Percentiles rank a stretch among this genome's conserved stretches.
These are phyloP conservation scores for Avena eriantha DNA, from an alignment of 176 grass and related monocot genomes.

Conservation along the genomic window DNA sequence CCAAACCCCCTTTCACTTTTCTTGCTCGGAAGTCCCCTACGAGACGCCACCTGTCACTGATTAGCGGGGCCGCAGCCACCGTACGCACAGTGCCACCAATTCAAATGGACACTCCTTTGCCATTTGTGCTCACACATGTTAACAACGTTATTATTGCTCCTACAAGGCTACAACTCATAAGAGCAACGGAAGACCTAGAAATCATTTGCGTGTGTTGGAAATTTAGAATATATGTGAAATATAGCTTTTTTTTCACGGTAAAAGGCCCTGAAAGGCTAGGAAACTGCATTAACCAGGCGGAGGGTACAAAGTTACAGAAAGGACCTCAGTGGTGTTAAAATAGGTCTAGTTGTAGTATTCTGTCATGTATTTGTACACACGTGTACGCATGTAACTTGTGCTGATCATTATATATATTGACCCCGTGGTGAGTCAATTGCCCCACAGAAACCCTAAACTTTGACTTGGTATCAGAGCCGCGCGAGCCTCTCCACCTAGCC, in stretches of 20 bases:
- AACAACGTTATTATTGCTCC: background rate
- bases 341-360: too few relatives aligned
- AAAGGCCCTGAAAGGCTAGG: too few relatives aligned
- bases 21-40: background rate
- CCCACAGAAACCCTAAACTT: too few relatives aligned
- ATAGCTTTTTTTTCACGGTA: background rate
- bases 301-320: too few relatives aligned
- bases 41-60: background rate
- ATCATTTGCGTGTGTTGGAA: background rate
- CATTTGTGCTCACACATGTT: background rate
- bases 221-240: background rate
- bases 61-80: conserved; percentile 6
- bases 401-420: too few relatives aligned
- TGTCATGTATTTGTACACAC: too few relatives aligned
- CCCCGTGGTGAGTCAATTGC: too few relatives aligned
- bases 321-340: too few relatives aligned
- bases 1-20: background rate
- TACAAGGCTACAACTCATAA: background rate
- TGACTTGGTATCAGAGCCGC: too few relatives aligned
- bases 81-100: background rate
- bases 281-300: too few relatives aligned
- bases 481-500: too few relatives aligned
- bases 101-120: background rate
- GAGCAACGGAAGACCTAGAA: background rate
- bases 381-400: too few relatives aligned